These are phyloP conservation scores for Chimonanthus salicifolius DNA, from an alignment of 164 flowering plant species.

Conservation along the genomic window DNA sequence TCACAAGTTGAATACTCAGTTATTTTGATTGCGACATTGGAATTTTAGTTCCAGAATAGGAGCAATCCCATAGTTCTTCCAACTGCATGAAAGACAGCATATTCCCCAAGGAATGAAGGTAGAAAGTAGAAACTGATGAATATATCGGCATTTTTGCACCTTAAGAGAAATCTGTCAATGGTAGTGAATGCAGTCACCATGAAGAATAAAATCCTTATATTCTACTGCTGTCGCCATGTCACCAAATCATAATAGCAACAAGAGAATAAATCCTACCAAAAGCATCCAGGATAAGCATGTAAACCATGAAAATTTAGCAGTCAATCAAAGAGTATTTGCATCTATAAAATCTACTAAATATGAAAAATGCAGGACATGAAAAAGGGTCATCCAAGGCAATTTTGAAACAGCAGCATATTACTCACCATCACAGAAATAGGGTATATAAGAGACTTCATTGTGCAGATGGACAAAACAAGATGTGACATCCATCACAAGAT, in stretches of 20 bases:
- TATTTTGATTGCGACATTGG: no score
- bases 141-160: background rate
- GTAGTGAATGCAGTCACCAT: background rate
- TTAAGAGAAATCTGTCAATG: background rate
- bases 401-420: background rate
- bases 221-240: background rate
- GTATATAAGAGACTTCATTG: no score
- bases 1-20: no score
- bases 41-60: background rate
- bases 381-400: background rate
- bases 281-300: background rate
- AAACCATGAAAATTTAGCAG: background rate
- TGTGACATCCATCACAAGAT: no score
- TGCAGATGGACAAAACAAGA: no score
- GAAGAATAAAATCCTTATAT: background rate
- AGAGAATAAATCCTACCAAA: background rate
- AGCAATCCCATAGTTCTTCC: background rate
- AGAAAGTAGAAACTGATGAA: background rate
- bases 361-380: no score
- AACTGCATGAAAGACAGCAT: background rate
- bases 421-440: no score
- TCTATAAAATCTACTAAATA: background rate
- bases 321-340: background rate
- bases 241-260: background rate
- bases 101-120: background rate